These are phyloP conservation scores for Xylaria longipes DNA, from an alignment of 495 filamentous ascomycete genomes.

Conservation along the genomic window DNA sequence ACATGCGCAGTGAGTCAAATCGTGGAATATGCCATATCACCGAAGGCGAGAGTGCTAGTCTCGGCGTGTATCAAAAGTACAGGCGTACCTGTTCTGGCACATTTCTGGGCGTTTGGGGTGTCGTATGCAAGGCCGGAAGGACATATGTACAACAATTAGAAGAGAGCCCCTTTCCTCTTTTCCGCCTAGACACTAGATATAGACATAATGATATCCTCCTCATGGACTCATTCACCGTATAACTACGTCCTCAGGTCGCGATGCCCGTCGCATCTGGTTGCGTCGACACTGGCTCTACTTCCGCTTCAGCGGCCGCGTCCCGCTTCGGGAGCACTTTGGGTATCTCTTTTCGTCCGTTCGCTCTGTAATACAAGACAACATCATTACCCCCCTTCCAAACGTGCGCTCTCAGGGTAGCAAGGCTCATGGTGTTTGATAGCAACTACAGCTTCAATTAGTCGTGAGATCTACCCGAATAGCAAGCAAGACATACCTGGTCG, in stretches of 20 bases:
- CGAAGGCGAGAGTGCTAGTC: constrained; percentile 8
- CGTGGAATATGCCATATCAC: constrained; percentile 3
- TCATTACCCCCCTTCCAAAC: constrained; percentile 93
- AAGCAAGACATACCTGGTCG: constrained; percentile 69
- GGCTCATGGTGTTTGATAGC: constrained; percentile 75
- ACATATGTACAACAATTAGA: constrained; percentile 28
- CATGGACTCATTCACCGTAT: constrained; percentile 8
- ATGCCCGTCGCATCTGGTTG: constrained; percentile 28
- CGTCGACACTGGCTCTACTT: constrained; percentile 27
- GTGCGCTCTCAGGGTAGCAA: constrained; percentile 87
- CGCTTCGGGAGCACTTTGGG: constrained; percentile 39
- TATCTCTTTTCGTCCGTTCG: constrained; percentile 77
- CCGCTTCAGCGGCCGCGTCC: constrained; percentile 33
- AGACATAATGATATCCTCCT: constrained; percentile 28
- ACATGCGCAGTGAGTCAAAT: constrained; percentile 10
- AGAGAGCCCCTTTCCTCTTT: background rate
- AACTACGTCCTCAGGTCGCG: constrained; percentile 27
- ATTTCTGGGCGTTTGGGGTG: constrained; percentile 19
- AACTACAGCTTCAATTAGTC: constrained; percentile 44
- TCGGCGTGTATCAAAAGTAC: constrained; percentile 24
- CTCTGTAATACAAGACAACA: constrained; percentile 87
- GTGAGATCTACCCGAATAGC: constrained; percentile 1
- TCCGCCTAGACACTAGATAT: constrained; percentile 17
- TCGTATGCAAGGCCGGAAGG: constrained; percentile 4
- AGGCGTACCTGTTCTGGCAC: constrained; percentile 9